Evolutionary conservation across 305 asterid species (phyloP).

Genomic region (Caryopteris hybrid): DNA sequence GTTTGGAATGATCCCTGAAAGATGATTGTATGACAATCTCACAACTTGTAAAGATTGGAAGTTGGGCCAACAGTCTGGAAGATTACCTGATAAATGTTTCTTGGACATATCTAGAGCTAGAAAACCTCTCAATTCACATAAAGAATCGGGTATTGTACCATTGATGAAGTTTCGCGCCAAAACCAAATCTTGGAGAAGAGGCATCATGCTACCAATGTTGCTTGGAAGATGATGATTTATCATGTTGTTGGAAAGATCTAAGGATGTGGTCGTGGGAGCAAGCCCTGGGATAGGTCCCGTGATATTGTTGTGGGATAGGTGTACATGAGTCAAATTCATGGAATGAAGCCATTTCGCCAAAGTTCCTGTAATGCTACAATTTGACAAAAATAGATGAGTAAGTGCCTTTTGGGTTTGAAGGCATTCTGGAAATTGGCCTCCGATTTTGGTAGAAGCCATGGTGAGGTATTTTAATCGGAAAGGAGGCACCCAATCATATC

Average conservation of each 20-base stretch:
- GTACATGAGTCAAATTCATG: no score
- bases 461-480: neutral
- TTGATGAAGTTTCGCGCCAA: neutral
- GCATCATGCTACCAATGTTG: neutral
- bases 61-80: constrained; percentile 5
- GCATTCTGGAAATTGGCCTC: constrained; percentile 16
- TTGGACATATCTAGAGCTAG: neutral
- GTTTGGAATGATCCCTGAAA: neutral
- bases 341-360: neutral
- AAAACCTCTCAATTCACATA: constrained; percentile 5
- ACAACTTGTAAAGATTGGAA: neutral
- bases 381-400: neutral
- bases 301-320: no score
- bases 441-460: neutral
- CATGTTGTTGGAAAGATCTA: neutral
- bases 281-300: no score
- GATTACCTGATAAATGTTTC: constrained; percentile 12
- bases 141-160: neutral
- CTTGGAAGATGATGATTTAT: neutral
- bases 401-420: neutral
- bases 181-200: neutral
- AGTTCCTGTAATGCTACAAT: neutral
- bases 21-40: neutral
- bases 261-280: neutral
- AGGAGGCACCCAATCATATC: constrained; percentile 15